phyloP scores from a whole-genome alignment of 768 basidiomycete genomes.

The Boletus eberwhitei region DNA sequence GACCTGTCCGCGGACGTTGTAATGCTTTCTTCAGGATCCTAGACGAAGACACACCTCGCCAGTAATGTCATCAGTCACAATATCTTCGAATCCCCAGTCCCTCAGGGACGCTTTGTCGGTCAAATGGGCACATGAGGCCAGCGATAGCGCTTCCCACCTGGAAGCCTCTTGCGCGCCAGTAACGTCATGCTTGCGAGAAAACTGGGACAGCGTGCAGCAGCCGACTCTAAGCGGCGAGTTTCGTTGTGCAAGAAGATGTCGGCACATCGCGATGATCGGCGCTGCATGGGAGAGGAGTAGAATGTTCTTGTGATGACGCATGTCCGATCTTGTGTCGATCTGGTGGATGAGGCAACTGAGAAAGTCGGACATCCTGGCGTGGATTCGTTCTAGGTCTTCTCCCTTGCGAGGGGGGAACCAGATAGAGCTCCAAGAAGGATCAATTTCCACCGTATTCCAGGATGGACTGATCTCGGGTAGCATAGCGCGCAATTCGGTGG shows the following conservation, averaged over 20 bases:
- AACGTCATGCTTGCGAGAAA: slow-evolving; percentile 36
- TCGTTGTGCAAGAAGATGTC: slow-evolving; percentile 54
- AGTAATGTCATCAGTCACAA: slow-evolving; percentile 44
- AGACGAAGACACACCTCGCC: slow-evolving; percentile 49
- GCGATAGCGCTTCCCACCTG: slow-evolving; percentile 39
- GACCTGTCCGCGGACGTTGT: slow-evolving; percentile 42
- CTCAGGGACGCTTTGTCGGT: slow-evolving; percentile 55
- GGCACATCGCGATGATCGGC: slow-evolving; percentile 62
- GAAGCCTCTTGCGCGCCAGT: slow-evolving; percentile 36
- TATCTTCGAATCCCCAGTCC: slow-evolving; percentile 83
- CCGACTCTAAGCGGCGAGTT: slow-evolving; percentile 57
- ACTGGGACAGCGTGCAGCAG: slow-evolving; percentile 70
- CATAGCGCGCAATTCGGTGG: slow-evolving; percentile 49
- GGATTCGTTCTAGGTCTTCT: slow-evolving; percentile 61
- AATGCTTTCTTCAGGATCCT: not conserved
- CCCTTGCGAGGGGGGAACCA: slow-evolving; percentile 73
- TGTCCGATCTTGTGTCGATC: slow-evolving; percentile 43
- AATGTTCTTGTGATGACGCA: slow-evolving; percentile 45
- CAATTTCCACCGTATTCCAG: slow-evolving; percentile 61
- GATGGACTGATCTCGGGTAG: slow-evolving; percentile 58
- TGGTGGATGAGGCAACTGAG: slow-evolving; percentile 49
- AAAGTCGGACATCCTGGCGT: slow-evolving; percentile 55
- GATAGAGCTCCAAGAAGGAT: slow-evolving; percentile 59
- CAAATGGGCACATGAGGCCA: slow-evolving; percentile 56
- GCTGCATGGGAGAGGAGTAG: slow-evolving; percentile 75